Percentiles rank a stretch among this genome's conserved stretches.
Evolutionary conservation across 352 stramenopile genomes (phyloP).

Genomic region (Phytopythium boreale): DNA sequence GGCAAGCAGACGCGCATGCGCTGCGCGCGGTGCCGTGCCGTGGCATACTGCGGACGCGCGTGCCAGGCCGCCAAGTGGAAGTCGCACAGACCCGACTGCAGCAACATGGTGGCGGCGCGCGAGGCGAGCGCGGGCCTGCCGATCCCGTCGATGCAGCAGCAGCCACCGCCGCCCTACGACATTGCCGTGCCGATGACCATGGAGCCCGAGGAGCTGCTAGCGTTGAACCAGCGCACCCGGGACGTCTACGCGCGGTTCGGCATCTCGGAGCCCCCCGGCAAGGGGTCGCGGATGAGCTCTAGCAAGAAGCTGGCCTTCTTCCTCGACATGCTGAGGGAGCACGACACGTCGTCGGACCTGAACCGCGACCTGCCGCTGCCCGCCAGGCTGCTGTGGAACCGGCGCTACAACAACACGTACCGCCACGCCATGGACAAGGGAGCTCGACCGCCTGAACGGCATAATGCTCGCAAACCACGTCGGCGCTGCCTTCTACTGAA

Average conservation of each 20-base stretch:
- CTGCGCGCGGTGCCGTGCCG: slow-evolving; percentile 28
- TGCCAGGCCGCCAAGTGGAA: slow-evolving; percentile 23
- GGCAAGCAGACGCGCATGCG: slow-evolving; percentile 14
- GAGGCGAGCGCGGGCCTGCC: slow-evolving; percentile 4
- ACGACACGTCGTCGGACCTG: slow-evolving; percentile 16
- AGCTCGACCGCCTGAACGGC: slow-evolving; percentile 18
- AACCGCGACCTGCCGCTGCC: slow-evolving; percentile 19
- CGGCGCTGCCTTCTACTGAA: slow-evolving; percentile 12
- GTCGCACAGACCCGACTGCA: slow-evolving; percentile 25
- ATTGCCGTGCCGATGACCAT: slow-evolving; percentile 7
- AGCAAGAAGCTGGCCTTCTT: slow-evolving; percentile 25
- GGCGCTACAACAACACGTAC: slow-evolving; percentile 31
- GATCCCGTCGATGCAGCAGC: not conserved
- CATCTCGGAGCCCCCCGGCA: slow-evolving; percentile 13
- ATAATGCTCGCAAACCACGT: slow-evolving; percentile 22
- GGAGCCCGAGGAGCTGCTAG: slow-evolving; percentile 2
- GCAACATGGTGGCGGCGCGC: slow-evolving; percentile 15
- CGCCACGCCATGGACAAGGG: slow-evolving; percentile 19
- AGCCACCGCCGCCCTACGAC: too few species aligned
- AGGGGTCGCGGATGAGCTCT: slow-evolving; percentile 15
- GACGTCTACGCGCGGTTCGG: slow-evolving; percentile 18
- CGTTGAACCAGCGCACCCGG: slow-evolving; percentile 10
- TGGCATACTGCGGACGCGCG: slow-evolving; percentile 19
- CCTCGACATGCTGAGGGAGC: slow-evolving; percentile 20
- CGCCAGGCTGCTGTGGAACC: slow-evolving; percentile 36